phyloP scores from a whole-genome alignment of 495 filamentous ascomycete genomes.

The Neurospora discreta region DNA sequence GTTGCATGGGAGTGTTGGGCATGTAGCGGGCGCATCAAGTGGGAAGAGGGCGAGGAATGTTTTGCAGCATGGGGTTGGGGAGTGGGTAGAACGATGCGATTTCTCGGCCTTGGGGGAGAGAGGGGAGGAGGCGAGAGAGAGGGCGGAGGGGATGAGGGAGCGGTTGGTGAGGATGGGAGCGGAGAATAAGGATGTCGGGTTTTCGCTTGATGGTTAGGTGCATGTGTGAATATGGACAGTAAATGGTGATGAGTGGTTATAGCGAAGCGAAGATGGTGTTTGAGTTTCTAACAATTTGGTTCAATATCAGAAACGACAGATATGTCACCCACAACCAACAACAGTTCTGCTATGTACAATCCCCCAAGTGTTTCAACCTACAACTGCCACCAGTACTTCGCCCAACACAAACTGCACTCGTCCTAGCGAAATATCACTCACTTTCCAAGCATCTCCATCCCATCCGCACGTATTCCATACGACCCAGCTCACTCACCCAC shows the following conservation, averaged over 20 bases:
- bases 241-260: slow-evolving; percentile 5
- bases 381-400: not conserved
- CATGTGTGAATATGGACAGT: not conserved
- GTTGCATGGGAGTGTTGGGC: slow-evolving; percentile 70
- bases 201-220: slow-evolving; percentile 22
- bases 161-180: slow-evolving; percentile 49
- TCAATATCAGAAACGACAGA: not conserved
- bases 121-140: slow-evolving; percentile 33
- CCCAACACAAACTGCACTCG: not conserved
- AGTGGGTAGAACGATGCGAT: slow-evolving; percentile 53
- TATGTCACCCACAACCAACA: not conserved
- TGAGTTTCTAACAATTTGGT: not conserved
- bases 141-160: slow-evolving; percentile 43
- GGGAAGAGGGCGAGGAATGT: slow-evolving; percentile 60
- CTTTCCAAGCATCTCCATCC: not conserved
- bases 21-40: slow-evolving; percentile 33
- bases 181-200: slow-evolving; percentile 48
- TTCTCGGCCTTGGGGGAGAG: slow-evolving; percentile 37
- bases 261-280: not conserved
- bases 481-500: slow-evolving; percentile 11
- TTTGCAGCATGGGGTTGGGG: slow-evolving; percentile 73
- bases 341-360: not conserved
- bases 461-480: not conserved
- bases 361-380: not conserved
- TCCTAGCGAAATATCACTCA: not conserved